Evolutionary conservation across 2,329 filamentous ascomycete genomes (phyloP).

Genomic region (Colletotrichum abscissum): DNA sequence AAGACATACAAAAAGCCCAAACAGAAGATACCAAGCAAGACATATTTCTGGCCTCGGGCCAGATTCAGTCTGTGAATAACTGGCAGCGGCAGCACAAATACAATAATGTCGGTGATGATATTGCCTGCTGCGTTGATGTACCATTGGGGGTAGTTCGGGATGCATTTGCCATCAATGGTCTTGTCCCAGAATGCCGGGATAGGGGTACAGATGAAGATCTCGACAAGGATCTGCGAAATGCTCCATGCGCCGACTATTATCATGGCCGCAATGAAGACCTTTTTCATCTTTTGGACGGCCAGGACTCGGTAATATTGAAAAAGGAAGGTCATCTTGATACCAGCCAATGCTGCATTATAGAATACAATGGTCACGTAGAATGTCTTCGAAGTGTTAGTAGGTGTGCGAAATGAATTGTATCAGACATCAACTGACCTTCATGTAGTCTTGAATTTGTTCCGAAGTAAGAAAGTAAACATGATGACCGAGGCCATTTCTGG

Average conservation of each 20-base stretch:
- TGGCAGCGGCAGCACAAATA: conserved; percentile 37
- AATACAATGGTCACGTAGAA: conserved; percentile 46
- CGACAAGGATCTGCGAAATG: conserved; percentile 41
- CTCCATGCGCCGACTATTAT: conserved; percentile 42
- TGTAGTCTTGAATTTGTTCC: conserved; percentile 21
- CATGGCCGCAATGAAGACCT: conserved; percentile 41
- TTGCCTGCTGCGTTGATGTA: conserved; percentile 42
- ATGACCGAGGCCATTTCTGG: conserved; percentile 36
- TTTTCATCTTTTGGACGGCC: conserved; percentile 41
- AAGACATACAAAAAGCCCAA: conserved; percentile 37
- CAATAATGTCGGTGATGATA: conserved; percentile 35
- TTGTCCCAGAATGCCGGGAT: conserved; percentile 43
- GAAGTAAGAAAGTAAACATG: conserved; percentile 28
- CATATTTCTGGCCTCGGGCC: conserved; percentile 29
- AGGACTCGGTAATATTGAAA: conserved; percentile 51
- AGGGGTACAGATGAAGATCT: conserved; percentile 42
- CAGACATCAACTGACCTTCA: not conserved
- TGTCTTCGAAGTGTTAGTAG: conserved; percentile 35
- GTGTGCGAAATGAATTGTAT: fast-evolving
- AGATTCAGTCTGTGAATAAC: conserved; percentile 34
- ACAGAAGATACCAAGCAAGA: conserved; percentile 41
- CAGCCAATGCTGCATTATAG: conserved; percentile 44
- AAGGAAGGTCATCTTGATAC: conserved; percentile 49
- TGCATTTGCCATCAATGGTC: conserved; percentile 36
- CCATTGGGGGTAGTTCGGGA: conserved; percentile 37